Evolutionary conservation across 495 filamentous ascomycete genomes (phyloP).

Genomic region (Penicillium roqueforti): DNA sequence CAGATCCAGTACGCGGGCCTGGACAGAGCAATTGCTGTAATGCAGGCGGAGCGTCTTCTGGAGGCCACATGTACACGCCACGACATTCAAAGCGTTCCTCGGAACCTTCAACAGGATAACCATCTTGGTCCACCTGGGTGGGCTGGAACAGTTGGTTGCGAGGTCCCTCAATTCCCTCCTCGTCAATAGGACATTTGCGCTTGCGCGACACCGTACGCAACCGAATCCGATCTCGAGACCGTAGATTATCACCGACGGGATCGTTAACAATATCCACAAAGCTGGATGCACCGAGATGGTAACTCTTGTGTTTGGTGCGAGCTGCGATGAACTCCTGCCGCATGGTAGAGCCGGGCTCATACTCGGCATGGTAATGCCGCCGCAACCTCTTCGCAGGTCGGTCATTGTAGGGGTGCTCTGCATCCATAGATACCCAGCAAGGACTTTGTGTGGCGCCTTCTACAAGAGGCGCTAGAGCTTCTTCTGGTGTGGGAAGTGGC

Average conservation of each 20-base stretch:
- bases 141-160: slow-evolving; percentile 33
- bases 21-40: slow-evolving; percentile 58
- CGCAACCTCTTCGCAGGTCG: slow-evolving; percentile 38
- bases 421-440: background rate
- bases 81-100: slow-evolving; percentile 49
- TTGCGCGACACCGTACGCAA: slow-evolving; percentile 49
- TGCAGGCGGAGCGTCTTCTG: slow-evolving; percentile 41
- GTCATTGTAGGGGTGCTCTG: slow-evolving; percentile 34
- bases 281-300: slow-evolving; percentile 53
- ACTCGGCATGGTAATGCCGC: slow-evolving; percentile 42
- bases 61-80: slow-evolving; percentile 57
- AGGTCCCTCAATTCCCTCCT: slow-evolving; percentile 33
- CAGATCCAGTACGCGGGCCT: slow-evolving; percentile 39
- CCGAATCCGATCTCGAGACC: slow-evolving; percentile 47
- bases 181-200: slow-evolving; percentile 36
- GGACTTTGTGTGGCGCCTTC: background rate
- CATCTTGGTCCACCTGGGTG: slow-evolving; percentile 27
- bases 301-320: slow-evolving; percentile 57
- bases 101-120: slow-evolving; percentile 27
- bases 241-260: slow-evolving; percentile 32
- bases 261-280: slow-evolving; percentile 67
- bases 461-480: slow-evolving; percentile 10
- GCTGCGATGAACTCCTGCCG: slow-evolving; percentile 51
- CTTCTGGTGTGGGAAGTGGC: slow-evolving; percentile 46
- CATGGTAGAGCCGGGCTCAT: slow-evolving; percentile 38